Conservation (phyloP, 768 basidiomycete genomes). For the Exidia glandulosa region DNA sequence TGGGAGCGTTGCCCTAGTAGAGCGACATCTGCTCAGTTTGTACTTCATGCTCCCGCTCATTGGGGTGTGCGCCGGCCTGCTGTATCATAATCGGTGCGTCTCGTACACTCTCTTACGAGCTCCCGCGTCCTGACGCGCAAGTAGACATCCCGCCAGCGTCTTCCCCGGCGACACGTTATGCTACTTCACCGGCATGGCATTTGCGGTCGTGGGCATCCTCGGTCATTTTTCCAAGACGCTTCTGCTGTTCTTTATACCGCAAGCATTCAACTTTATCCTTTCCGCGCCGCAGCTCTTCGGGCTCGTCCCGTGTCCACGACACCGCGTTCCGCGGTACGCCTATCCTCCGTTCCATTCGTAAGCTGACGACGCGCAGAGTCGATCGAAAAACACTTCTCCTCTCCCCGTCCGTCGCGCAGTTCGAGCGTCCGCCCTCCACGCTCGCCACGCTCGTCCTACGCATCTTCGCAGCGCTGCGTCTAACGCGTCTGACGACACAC, state of each 20-base stretch:
- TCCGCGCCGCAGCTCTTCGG: slow-evolving; percentile 94
- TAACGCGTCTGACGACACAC: slow-evolving; percentile 53
- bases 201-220: slow-evolving; percentile 94
- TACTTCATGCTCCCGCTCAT: slow-evolving; percentile 97
- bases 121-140: background rate
- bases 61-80: slow-evolving; percentile 78
- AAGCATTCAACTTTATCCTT: slow-evolving; percentile 93
- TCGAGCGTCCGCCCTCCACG: slow-evolving; percentile 45
- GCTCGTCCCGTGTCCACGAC: slow-evolving; percentile 85
- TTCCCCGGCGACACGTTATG: slow-evolving; percentile 98
- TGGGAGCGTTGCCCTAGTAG: slow-evolving; percentile 78
- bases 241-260: slow-evolving; percentile 92
- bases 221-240: slow-evolving; percentile 97
- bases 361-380: slow-evolving; percentile 37
- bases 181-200: slow-evolving; percentile 97
- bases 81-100: slow-evolving; percentile 88
- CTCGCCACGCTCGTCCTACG: slow-evolving; percentile 46
- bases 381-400: slow-evolving; percentile 66
- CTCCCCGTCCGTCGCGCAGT: slow-evolving; percentile 58
- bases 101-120: background rate
- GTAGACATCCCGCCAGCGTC: slow-evolving; percentile 88
- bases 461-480: slow-evolving; percentile 47
- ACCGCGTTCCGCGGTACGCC: slow-evolving; percentile 78
- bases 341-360: background rate
- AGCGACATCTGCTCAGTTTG: slow-evolving; percentile 87